Evolutionary conservation across 306 rosid genomes (phyloP).

Genomic region (Betula pendula): DNA sequence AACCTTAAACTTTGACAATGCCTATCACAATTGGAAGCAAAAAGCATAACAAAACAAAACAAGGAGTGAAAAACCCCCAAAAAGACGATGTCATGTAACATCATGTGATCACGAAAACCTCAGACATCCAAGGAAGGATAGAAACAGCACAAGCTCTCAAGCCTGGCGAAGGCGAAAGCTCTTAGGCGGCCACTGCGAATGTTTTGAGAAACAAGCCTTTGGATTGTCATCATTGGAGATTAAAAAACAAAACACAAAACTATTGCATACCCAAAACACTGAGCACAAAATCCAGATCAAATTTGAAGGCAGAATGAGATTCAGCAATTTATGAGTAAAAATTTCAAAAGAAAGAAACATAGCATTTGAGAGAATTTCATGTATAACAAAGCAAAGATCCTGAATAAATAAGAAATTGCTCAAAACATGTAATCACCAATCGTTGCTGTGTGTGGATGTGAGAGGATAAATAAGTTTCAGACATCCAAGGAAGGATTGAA

Average conservation of each 20-base stretch:
- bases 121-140: constrained; percentile 47
- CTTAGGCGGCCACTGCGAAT: constrained; percentile 43
- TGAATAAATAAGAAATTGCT: background rate
- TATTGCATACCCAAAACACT: background rate
- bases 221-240: constrained; percentile 21
- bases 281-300: background rate
- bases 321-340: background rate
- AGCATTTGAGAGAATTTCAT: background rate
- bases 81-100: no score
- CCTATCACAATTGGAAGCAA: no score
- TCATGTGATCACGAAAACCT: background rate
- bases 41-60: no score
- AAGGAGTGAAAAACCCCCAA: no score
- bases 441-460: background rate
- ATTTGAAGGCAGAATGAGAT: background rate
- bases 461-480: background rate
- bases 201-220: constrained; percentile 40
- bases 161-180: constrained; percentile 44
- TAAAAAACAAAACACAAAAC: no score
- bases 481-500: constrained; percentile 22
- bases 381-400: background rate
- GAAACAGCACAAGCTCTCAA: constrained; percentile 38
- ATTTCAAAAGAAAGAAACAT: background rate
- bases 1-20: no score
- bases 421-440: background rate